Evolutionary conservation across 179 eudicot genomes (phyloP).

Genomic region (Kewa caespitosa): DNA sequence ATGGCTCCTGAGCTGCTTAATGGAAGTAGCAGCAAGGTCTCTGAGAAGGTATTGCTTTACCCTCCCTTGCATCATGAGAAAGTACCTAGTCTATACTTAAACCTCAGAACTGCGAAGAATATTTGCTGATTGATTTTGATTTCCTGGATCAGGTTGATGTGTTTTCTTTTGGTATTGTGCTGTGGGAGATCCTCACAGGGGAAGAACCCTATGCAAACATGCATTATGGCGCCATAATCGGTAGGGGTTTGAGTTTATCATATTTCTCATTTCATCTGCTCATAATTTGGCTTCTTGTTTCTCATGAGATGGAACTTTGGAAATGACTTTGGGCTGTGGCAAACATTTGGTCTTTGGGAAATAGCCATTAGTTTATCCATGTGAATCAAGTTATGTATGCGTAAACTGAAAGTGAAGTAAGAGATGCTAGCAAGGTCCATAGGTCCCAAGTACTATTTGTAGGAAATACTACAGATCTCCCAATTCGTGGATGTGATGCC

Average conservation of each 20-base stretch:
- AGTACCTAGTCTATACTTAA: background rate
- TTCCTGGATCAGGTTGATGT: conserved; percentile 43
- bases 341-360: background rate
- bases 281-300: background rate
- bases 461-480: no score
- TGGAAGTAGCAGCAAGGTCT: conserved; percentile 53
- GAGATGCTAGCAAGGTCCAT: background rate
- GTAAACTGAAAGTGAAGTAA: background rate
- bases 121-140: conserved; percentile 8
- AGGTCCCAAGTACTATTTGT: no score
- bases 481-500: background rate
- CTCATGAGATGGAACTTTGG: background rate
- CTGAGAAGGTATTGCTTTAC: conserved; percentile 40
- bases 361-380: background rate
- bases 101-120: background rate
- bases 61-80: background rate
- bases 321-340: background rate
- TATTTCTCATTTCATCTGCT: background rate
- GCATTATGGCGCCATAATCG: conserved; percentile 56
- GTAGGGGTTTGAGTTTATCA: conserved; percentile 17
- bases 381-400: background rate
- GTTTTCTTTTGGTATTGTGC: conserved; percentile 48
- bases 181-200: conserved; percentile 52
- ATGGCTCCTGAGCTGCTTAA: conserved; percentile 54
- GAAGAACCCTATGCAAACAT: conserved; percentile 55